Percentiles rank a stretch among this genome's conserved stretches.
Conservation (phyloP, 352 stramenopile species). For the Albugo laibachii region DNA sequence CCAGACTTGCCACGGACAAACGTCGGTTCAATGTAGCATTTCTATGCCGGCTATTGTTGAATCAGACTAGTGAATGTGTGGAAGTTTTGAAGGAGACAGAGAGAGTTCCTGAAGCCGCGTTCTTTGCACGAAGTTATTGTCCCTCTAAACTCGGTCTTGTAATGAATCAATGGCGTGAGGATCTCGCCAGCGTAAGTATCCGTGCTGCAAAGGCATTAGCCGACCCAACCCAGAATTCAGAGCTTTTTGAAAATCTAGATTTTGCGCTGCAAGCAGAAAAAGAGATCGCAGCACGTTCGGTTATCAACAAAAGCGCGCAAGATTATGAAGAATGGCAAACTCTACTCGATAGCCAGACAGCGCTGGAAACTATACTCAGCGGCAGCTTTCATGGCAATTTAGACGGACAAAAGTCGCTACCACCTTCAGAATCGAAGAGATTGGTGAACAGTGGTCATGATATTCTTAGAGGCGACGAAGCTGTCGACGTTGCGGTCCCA, state of each 20-base stretch:
- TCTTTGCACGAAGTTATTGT: constrained; percentile 96
- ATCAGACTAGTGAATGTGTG: constrained; percentile 89
- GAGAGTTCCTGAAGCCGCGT: constrained; percentile 92
- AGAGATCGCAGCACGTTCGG: constrained; percentile 68
- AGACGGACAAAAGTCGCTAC: neutral
- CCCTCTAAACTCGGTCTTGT: constrained; percentile 90
- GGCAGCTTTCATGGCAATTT: constrained; percentile 1
- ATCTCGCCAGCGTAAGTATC: constrained; percentile 68
- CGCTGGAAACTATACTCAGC: constrained; percentile 22
- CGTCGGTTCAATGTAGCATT: constrained; percentile 94
- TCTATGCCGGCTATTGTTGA: constrained; percentile 87
- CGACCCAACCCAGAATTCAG: constrained; percentile 79
- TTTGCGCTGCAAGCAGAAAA: constrained; percentile 88
- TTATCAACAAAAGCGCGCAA: constrained; percentile 13
- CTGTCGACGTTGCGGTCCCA: neutral
- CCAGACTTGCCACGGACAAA: constrained; percentile 67
- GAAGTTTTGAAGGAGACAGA: constrained; percentile 90
- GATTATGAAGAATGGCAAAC: constrained; percentile 65
- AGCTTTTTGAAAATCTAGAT: constrained; percentile 92
- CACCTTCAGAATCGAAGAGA: too few species aligned
- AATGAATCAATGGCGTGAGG: constrained; percentile 91
- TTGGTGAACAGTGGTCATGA: neutral
- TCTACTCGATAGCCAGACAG: constrained; percentile 38
- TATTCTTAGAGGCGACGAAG: neutral
- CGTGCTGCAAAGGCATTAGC: constrained; percentile 90